phyloP scores from a whole-genome alignment of 2,329 filamentous ascomycete species.

The Exserohilum turcica region DNA sequence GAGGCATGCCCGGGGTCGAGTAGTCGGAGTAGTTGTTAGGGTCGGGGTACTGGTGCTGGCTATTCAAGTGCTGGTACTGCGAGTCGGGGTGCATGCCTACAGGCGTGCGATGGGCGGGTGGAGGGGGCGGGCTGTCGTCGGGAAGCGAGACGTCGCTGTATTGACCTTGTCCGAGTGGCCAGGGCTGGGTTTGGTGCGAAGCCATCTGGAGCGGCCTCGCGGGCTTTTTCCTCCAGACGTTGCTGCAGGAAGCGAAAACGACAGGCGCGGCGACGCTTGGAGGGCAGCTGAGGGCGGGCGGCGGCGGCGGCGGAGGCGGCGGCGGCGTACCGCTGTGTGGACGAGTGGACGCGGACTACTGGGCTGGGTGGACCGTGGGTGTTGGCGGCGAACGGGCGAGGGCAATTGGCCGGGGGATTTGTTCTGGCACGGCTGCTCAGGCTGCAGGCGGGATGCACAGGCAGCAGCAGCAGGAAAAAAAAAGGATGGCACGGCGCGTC shows the following conservation, averaged over 20 bases:
- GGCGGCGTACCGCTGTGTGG: slow-evolving; percentile 22
- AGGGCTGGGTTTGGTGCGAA: slow-evolving; percentile 27
- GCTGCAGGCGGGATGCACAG: background rate
- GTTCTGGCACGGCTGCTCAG: background rate
- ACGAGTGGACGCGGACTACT: slow-evolving; percentile 10
- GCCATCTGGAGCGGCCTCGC: slow-evolving; percentile 19
- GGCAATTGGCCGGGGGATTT: slow-evolving; percentile 4
- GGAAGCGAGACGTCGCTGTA: slow-evolving; percentile 25
- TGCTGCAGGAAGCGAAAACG: slow-evolving; percentile 13
- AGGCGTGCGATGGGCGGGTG: slow-evolving; percentile 40
- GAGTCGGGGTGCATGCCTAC: slow-evolving; percentile 27
- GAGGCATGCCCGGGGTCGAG: slow-evolving; percentile 52
- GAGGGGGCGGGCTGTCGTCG: slow-evolving; percentile 41
- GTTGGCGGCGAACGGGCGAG: background rate
- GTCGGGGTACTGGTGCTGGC: slow-evolving; percentile 18
- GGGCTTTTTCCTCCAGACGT: slow-evolving; percentile 7
- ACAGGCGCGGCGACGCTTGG: slow-evolving; percentile 9
- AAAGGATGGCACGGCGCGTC: slow-evolving; percentile 1
- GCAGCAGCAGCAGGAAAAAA: background rate
- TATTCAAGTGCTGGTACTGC: slow-evolving; percentile 23
- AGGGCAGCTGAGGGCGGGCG: background rate
- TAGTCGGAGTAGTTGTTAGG: slow-evolving; percentile 44
- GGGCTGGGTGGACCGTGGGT: slow-evolving; percentile 10
- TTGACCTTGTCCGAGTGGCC: slow-evolving; percentile 26
- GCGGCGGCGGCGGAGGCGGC: too few relatives aligned